These are phyloP conservation scores for Dacryopinax spathularia DNA, from an alignment of 768 basidiomycete species.

Conservation along the genomic window DNA sequence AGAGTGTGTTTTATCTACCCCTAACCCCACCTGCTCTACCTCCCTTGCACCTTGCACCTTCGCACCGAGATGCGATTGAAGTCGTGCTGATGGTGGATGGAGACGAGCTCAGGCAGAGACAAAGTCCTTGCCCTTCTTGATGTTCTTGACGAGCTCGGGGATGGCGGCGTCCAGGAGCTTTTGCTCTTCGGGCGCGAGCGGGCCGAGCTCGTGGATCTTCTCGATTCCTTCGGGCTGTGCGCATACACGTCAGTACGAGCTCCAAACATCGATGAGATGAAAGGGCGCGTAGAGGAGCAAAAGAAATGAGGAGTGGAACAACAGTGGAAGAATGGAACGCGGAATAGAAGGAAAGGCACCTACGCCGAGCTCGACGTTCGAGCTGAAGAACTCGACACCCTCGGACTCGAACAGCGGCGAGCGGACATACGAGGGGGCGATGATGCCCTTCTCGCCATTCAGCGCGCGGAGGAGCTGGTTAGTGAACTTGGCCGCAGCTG, in stretches of 20 bases:
- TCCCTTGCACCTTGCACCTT: too few species aligned
- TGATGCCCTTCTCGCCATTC: slow-evolving; percentile 50
- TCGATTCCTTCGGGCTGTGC: slow-evolving; percentile 54
- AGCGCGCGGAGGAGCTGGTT: slow-evolving; percentile 45
- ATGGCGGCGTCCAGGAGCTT: slow-evolving; percentile 73
- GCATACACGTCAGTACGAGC: too few species aligned
- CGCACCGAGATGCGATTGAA: too few species aligned
- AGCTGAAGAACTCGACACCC: slow-evolving; percentile 91
- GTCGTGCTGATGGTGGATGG: too few species aligned
- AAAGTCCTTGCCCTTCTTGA: slow-evolving; percentile 65
- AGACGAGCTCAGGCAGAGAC: slow-evolving; percentile 7
- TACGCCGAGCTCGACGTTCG: slow-evolving; percentile 87
- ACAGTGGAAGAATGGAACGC: neutral
- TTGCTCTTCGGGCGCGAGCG: slow-evolving; percentile 68
- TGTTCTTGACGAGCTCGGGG: slow-evolving; percentile 93
- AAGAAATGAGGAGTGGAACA: neutral
- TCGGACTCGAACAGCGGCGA: slow-evolving; percentile 70
- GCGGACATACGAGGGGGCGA: slow-evolving; percentile 78
- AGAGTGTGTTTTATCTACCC: too few species aligned
- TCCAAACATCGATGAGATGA: too few species aligned
- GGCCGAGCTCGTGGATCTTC: slow-evolving; percentile 78
- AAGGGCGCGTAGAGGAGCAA: too few species aligned
- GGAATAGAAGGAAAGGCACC: slow-evolving; percentile 19
- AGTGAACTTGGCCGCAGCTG: slow-evolving; percentile 56
- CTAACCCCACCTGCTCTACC: too few species aligned